Conservation (phyloP, 139 green algal genomes). For the Chlorella sp. region DNA sequence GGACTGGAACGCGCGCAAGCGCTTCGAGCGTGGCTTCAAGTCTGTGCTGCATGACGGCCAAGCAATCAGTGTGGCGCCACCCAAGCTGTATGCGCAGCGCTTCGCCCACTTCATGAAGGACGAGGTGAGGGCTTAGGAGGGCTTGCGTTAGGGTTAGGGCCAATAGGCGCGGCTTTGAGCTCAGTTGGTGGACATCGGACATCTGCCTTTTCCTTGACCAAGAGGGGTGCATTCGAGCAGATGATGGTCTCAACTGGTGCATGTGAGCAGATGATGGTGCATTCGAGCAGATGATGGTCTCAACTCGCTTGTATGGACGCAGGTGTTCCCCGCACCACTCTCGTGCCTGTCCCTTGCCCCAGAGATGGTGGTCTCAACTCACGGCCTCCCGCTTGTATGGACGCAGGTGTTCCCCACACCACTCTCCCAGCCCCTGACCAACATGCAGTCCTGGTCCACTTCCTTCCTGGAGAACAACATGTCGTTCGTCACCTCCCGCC, state of each 20-base stretch:
- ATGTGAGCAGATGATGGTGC: background rate
- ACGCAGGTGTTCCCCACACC: background rate
- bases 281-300: background rate
- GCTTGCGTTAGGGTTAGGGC: background rate
- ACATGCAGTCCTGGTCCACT: background rate
- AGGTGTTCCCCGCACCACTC: background rate
- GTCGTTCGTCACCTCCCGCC: background rate
- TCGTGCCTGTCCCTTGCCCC: background rate
- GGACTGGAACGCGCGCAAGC: conserved; percentile 82
- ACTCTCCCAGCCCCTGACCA: background rate
- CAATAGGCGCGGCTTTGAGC: background rate
- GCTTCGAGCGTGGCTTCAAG: conserved; percentile 85
- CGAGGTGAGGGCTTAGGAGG: too few relatives aligned
- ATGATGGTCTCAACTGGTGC: background rate
- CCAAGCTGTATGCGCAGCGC: conserved; percentile 60
- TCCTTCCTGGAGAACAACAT: background rate
- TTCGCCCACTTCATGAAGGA: conserved; percentile 60
- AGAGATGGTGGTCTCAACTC: background rate
- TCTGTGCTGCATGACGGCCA: conserved; percentile 59
- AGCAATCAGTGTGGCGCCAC: conserved; percentile 60
- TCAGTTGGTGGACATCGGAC: background rate
- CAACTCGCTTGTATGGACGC: background rate
- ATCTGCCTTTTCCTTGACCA: background rate
- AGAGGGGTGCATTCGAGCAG: too few relatives aligned
- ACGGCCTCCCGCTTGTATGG: background rate